Base-by-base conservation (phyloP, 1,284 basidiomycete genomes). In the Taiwanofungus camphoratus region DNA sequence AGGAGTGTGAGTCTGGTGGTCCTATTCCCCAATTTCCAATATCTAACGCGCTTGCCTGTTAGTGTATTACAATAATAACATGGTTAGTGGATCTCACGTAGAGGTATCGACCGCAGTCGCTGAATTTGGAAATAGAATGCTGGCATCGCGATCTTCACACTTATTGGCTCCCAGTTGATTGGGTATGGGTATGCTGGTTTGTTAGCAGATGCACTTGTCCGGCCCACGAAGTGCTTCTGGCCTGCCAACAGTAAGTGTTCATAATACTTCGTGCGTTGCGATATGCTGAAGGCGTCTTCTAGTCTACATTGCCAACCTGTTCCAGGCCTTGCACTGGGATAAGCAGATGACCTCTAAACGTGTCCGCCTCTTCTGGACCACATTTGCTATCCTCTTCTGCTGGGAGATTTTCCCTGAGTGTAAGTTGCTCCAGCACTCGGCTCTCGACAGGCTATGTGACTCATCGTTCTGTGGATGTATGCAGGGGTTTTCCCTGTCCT, bases 341-440 rank as follows among this genome's bases (percentile, higher is more conserved):
- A 67, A 74, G 56, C 63, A 48, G 18, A 51, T 56, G 45, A 48
- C 66, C 39, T 49, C 70, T 9, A 70, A 75, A 53, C 71, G 70
- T 55, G 78, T 77, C 52, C 71, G 76, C 4, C 60, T 75, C 50
- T 82, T 82, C 65, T 79, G 79, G 76, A 57, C 63, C 16, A 52
- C 73, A 4, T 77, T 77, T 48, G 57, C 72, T 41, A 69, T 58
- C 16, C 72, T 77, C 32, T 76, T 74, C 39, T 48, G 49, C 20
- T 66, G 62, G 58, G 66, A 68, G 53, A 59, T 62, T 49, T 53
- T 68, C 46, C 64, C 66, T 20, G 62, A 69, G 54, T 73, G 71
- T 61, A 57, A 71, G 55, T 67, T n/a, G n/a, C n/a, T n/a, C n/a
- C n/a, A n/a, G 31, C 45, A 39, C 39, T n/a, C 22, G 39, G 18